Percentiles rank a stretch among this genome's conserved stretches.
These are phyloP conservation scores for Citrus mangshanensis DNA, from an alignment of 345 rosid species.

Conservation along the genomic window DNA sequence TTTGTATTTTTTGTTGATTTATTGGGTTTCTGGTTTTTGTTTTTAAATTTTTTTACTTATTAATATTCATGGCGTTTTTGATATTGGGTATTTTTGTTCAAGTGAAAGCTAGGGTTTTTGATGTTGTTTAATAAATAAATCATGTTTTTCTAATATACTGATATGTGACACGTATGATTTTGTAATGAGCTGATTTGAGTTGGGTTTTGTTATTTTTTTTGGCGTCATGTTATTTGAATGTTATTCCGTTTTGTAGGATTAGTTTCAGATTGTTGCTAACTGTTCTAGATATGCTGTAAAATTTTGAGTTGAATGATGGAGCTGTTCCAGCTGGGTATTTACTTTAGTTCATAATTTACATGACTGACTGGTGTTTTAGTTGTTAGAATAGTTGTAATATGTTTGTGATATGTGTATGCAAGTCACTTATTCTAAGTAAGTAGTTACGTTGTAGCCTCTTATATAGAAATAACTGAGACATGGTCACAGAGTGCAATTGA, in stretches of 20 bases:
- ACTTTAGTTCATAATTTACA: neutral
- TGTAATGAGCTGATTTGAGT: neutral
- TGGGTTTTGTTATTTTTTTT: neutral
- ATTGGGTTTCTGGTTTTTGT: neutral
- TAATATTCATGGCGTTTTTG: neutral
- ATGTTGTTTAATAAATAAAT: neutral
- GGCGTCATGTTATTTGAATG: neutral
- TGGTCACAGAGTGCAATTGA: neutral
- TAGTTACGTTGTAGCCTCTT: neutral
- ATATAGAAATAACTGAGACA: neutral
- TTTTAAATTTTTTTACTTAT: neutral
- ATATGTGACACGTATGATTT: neutral
- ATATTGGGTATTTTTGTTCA: neutral
- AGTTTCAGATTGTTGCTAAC: neutral
- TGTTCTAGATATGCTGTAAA: neutral
- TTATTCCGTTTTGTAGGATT: neutral
- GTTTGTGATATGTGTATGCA: neutral
- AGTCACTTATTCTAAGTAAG: neutral
- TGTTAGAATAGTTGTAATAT: neutral
- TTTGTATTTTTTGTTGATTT: neutral
- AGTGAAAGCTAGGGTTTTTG: neutral
- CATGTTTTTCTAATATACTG: neutral
- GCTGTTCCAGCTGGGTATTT: neutral
- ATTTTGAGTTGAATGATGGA: neutral
- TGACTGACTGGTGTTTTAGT: neutral